Evolutionary conservation across 495 filamentous ascomycete genomes (phyloP).

Genomic region (Hypoxylon cercidicola): DNA sequence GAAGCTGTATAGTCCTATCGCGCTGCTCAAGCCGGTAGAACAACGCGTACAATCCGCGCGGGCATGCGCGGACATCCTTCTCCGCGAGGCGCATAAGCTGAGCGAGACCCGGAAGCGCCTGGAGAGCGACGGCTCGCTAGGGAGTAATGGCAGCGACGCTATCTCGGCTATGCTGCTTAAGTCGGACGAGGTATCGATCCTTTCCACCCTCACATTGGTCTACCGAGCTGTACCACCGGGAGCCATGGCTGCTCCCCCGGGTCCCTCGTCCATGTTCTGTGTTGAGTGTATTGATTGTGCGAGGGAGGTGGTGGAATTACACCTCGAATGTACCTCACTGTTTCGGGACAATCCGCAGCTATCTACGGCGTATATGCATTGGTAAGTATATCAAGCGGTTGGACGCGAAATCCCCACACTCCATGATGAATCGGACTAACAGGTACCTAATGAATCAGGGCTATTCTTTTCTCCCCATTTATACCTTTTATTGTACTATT

Average conservation of each 20-base stretch:
- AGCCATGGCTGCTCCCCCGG: constrained; percentile 27
- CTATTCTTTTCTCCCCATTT: constrained; percentile 68
- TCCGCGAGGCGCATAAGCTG: constrained; percentile 6
- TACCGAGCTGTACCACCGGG: constrained; percentile 66
- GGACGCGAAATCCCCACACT: not conserved
- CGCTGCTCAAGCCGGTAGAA: constrained; percentile 55
- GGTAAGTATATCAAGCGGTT: constrained; percentile 50
- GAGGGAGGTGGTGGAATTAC: constrained; percentile 59
- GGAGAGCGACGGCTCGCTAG: constrained; percentile 5
- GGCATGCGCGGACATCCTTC: not conserved
- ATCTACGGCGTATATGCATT: constrained; percentile 66
- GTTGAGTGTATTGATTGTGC: constrained; percentile 67
- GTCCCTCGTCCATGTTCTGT: constrained; percentile 57
- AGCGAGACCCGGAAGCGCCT: constrained; percentile 10
- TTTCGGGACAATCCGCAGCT: constrained; percentile 52
- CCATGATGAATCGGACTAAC: not conserved
- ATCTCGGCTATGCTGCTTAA: constrained; percentile 56
- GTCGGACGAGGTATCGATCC: constrained; percentile 62
- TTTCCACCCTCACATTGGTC: constrained; percentile 63
- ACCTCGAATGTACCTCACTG: constrained; percentile 60
- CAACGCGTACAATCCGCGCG: constrained; percentile 50
- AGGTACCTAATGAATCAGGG: constrained; percentile 53
- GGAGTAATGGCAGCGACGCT: constrained; percentile 14
- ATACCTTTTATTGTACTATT: constrained; percentile 72
- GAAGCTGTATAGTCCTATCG: constrained; percentile 65